phyloP scores from a whole-genome alignment of 306 rosid species.

The Ormosia emarginata region DNA sequence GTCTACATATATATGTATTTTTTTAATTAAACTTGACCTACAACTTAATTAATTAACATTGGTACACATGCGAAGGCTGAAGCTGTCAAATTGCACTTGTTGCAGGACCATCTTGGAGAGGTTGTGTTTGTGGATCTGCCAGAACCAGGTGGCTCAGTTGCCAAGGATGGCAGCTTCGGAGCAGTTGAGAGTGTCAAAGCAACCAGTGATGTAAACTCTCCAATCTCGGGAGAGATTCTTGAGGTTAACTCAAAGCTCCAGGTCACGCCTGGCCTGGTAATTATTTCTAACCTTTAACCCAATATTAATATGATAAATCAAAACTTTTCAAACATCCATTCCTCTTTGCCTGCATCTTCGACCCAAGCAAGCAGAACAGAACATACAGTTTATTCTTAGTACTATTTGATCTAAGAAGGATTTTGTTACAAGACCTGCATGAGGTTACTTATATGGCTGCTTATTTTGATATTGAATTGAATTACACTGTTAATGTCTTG shows the following conservation, averaged over 20 bases:
- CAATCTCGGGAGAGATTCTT: conserved; percentile 88
- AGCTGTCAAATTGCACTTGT: neutral
- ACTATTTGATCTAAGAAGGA: too few species aligned
- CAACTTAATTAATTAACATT: neutral
- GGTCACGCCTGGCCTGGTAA: too few species aligned
- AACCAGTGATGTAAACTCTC: conserved; percentile 88
- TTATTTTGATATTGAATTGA: neutral
- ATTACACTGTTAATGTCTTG: neutral
- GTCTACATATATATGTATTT: neutral
- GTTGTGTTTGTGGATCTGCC: conserved; percentile 95
- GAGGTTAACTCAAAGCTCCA: conserved; percentile 27
- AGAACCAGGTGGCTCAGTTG: conserved; percentile 54
- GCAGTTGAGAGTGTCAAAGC: conserved; percentile 99
- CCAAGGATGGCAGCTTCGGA: conserved; percentile 62
- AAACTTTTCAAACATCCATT: neutral
- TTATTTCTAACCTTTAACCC: too few species aligned
- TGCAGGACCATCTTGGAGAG: conserved; percentile 94
- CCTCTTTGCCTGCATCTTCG: neutral
- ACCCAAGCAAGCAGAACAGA: neutral
- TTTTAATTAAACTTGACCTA: neutral
- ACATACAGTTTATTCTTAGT: too few species aligned
- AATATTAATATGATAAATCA: too few species aligned
- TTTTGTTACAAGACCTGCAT: neutral
- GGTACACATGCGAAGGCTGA: neutral
- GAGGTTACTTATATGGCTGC: too few species aligned